Evolutionary conservation across 148 eudicot species (phyloP), one percentile per base, ranked within the genome.

Genomic region (Limonium bicolor): DNA sequence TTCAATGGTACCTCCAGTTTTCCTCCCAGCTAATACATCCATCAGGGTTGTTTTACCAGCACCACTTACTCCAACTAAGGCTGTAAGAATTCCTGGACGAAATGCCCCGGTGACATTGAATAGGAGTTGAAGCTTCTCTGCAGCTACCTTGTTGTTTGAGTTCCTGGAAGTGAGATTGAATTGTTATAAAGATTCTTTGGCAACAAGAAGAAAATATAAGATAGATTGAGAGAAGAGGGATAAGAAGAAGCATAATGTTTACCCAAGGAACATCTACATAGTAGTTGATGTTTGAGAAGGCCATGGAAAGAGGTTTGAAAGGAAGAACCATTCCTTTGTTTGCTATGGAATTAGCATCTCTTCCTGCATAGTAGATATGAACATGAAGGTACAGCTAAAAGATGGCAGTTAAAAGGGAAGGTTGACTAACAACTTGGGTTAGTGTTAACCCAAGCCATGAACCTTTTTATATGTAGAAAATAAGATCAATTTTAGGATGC

Each of bases 41-140:
- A 90, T 90, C 27, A 90, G 77, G 62, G 99, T 90, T 26, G 99
- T 90, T 71, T 90, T 90, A 26, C 99, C 99, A 60, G 99, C 95
- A 33, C 99, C 99, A 53, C 99, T 90, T 22, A 65, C 93, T 58
- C 99, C 99, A 46, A 90, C 82, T 57, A 90, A 63, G 47, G 99
- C 99, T 33, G 99, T 85, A 35, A 90, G 95, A 36, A 90, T 72
- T 56, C 99, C 99, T 5, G 99, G 99, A 61, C 78, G 67, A 54
- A 90, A 90, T 58, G 86, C 82, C 55, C 99, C 95, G 3, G 82
- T 78, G 29, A 90, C 70, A 53, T 74, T 63, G 16, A 62, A 72
- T 44, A 87, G 50, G 26, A 90, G 65, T 57, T 80, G 93, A 37
- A 90, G 64, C 51, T 68, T 77, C 47, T 85, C 85, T 53, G 32